phyloP scores from a whole-genome alignment of 768 basidiomycete species.

The Termitomyces sp. region DNA sequence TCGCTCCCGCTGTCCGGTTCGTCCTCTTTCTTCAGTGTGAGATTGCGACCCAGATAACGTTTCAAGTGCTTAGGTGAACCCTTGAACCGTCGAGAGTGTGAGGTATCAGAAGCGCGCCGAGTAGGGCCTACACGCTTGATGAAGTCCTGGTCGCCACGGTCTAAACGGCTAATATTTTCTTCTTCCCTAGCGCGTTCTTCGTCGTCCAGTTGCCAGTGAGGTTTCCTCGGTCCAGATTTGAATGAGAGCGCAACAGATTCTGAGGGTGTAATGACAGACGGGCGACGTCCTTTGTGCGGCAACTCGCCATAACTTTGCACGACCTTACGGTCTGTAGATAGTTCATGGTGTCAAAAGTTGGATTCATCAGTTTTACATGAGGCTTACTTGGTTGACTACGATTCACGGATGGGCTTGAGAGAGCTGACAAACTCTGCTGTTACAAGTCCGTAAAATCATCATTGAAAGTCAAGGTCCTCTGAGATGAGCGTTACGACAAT shows the following conservation, averaged over 20 bases:
- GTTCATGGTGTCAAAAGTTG: background rate
- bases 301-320: background rate
- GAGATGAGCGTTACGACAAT: background rate
- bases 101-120: background rate
- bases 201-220: conserved; percentile 14
- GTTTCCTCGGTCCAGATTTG: conserved; percentile 9
- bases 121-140: conserved; percentile 10
- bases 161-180: background rate
- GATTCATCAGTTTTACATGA: background rate
- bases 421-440: background rate
- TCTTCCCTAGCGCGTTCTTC: conserved; percentile 8
- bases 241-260: background rate
- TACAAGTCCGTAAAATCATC: background rate
- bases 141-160: conserved; percentile 8
- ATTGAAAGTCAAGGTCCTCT: background rate
- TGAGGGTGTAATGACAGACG: conserved; percentile 7
- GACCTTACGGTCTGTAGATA: conserved; percentile 5
- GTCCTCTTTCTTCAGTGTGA: conserved; percentile 6
- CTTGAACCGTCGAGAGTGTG: background rate
- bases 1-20: conserved; percentile 4
- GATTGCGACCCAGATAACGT: conserved; percentile 5
- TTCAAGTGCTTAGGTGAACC: background rate
- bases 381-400: conserved; percentile 9
- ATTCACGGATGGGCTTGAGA: background rate
- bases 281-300: conserved; percentile 2